phyloP scores from a whole-genome alignment of 2,329 filamentous ascomycete species.

The Talaromyces sp. region DNA sequence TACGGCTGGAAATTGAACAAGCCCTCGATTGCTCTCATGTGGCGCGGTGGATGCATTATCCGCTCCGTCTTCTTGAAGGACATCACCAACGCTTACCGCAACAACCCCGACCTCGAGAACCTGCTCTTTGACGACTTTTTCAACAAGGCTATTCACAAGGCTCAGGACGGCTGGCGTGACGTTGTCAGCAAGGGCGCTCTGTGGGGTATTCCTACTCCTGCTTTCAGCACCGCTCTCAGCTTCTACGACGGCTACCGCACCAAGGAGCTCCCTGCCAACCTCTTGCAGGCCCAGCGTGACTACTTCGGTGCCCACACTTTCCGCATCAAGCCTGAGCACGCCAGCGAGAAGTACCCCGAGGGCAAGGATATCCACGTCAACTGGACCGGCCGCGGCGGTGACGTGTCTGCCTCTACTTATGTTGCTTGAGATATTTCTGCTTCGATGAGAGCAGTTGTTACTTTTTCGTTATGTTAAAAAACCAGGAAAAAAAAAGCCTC shows the following conservation, averaged over 20 bases:
- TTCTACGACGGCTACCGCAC: slow-evolving; percentile 99
- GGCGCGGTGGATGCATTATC: slow-evolving; percentile 99
- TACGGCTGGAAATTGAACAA: slow-evolving; percentile 99
- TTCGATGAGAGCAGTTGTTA: neutral
- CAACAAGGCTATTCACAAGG: slow-evolving; percentile 97
- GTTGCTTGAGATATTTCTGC: slow-evolving; percentile 62
- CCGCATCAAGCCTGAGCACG: slow-evolving; percentile 74
- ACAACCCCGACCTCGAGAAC: slow-evolving; percentile 92
- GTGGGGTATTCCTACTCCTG: slow-evolving; percentile 91
- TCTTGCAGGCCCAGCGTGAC: slow-evolving; percentile 97
- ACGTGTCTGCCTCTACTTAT: slow-evolving; percentile 96
- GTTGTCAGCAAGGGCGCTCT: slow-evolving; percentile 86
- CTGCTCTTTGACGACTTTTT: slow-evolving; percentile 99
- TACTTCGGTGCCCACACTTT: slow-evolving; percentile 98
- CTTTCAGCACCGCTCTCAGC: slow-evolving; percentile 92
- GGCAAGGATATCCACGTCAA: slow-evolving; percentile 96
- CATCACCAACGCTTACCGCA: slow-evolving; percentile 95
- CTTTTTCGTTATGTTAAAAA: neutral
- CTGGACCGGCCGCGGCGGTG: slow-evolving; percentile 98
- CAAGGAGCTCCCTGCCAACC: slow-evolving; percentile 94
- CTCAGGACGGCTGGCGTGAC: slow-evolving; percentile 87
- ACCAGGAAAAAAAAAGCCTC: neutral
- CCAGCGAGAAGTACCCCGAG: slow-evolving; percentile 71
- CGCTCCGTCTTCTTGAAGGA: slow-evolving; percentile 99
- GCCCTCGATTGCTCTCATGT: slow-evolving; percentile 99